These are phyloP conservation scores for Tephrocybe rancida DNA, from an alignment of 768 basidiomycete genomes.

Conservation along the genomic window DNA sequence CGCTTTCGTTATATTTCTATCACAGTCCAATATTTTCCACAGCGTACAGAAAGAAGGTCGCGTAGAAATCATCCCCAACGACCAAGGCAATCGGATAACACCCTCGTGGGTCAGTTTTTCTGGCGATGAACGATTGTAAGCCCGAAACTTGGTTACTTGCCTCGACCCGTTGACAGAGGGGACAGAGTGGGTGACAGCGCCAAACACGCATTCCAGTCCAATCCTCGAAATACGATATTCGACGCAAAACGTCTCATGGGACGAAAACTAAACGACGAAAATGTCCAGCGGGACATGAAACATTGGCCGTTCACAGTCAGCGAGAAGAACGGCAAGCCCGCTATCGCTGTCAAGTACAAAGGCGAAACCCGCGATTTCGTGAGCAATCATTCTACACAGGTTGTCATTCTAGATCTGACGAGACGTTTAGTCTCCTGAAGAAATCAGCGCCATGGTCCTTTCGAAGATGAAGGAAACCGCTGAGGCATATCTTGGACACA, in stretches of 20 bases:
- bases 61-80: conserved; percentile 83
- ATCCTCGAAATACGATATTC: conserved; percentile 38
- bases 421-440: conserved; percentile 54
- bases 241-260: conserved; percentile 63
- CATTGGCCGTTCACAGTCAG: conserved; percentile 53
- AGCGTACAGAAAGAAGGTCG: conserved; percentile 53
- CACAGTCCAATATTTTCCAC: conserved; percentile 21
- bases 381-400: conserved; percentile 21
- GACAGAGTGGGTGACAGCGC: conserved; percentile 17
- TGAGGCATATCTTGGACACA: conserved; percentile 66
- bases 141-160: background rate
- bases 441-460: conserved; percentile 69
- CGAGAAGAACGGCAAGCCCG: conserved; percentile 48
- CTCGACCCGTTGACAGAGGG: background rate
- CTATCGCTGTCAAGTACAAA: conserved; percentile 54
- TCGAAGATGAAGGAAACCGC: conserved; percentile 74
- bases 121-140: conserved; percentile 72
- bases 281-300: conserved; percentile 50
- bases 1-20: background rate
- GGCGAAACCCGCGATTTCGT: conserved; percentile 60
- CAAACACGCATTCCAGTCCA: conserved; percentile 17
- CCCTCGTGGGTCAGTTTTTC: conserved; percentile 93
- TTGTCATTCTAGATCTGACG: background rate
- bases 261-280: conserved; percentile 46
- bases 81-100: conserved; percentile 89